Percentiles rank a stretch among this genome's conserved stretches.
phyloP scores from a whole-genome alignment of 345 rosid genomes.

The Salix exigua region DNA sequence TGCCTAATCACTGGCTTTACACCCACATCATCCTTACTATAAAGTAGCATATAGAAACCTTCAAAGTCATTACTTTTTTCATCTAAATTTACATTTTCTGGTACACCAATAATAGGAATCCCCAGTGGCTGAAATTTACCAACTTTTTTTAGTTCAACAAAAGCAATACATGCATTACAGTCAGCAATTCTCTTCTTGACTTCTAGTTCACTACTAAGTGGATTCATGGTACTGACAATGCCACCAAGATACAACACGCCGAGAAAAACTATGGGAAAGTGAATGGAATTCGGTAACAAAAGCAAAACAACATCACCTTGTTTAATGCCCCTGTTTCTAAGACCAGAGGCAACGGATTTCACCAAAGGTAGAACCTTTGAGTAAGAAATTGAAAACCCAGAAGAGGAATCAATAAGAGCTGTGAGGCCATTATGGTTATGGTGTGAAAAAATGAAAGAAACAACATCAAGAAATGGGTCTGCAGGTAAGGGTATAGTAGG shows the following conservation, averaged over 20 bases:
- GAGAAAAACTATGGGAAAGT: slow-evolving; percentile 57
- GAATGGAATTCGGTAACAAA: slow-evolving; percentile 63
- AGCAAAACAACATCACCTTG: slow-evolving; percentile 68
- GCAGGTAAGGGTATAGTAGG: slow-evolving; percentile 44
- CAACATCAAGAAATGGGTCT: slow-evolving; percentile 52
- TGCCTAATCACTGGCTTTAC: slow-evolving; percentile 49
- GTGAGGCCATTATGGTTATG: slow-evolving; percentile 28
- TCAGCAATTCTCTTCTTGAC: slow-evolving; percentile 41
- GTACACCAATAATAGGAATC: slow-evolving; percentile 40
- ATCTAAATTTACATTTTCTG: slow-evolving; percentile 36
- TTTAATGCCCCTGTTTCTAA: slow-evolving; percentile 45
- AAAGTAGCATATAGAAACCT: slow-evolving; percentile 38
- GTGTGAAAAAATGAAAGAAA: slow-evolving; percentile 61
- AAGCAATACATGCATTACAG: slow-evolving; percentile 45
- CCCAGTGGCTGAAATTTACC: slow-evolving; percentile 35
- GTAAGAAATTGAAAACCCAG: slow-evolving; percentile 65
- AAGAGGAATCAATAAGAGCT: slow-evolving; percentile 54
- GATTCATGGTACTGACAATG: slow-evolving; percentile 63
- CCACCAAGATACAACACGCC: slow-evolving; percentile 60
- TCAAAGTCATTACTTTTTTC: slow-evolving; percentile 17
- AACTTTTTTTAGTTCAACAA: slow-evolving; percentile 37
- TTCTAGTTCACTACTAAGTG: slow-evolving; percentile 45
- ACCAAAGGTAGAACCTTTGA: slow-evolving; percentile 41
- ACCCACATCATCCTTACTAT: slow-evolving; percentile 16
- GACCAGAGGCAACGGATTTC: slow-evolving; percentile 50